A percentile compares a stretch with the other conserved stretches of the same genome.
These are phyloP conservation scores for Stygiomarasmius scandens DNA, from an alignment of 1,284 basidiomycete genomes.

Conservation along the genomic window DNA sequence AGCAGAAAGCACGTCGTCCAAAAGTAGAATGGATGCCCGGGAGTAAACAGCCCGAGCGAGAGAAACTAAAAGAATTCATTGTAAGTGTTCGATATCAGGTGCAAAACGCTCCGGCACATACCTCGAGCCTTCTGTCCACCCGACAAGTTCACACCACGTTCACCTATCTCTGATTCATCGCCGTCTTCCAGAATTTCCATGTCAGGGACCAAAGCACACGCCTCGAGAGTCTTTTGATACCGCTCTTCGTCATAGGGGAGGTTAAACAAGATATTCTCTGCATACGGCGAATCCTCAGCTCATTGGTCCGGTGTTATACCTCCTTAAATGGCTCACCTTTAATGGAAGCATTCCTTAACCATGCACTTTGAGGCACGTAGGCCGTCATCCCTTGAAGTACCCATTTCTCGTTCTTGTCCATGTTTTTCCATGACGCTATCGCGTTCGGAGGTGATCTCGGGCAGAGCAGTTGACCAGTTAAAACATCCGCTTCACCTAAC, in stretches of 20 bases:
- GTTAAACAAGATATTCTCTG: conserved; percentile 92
- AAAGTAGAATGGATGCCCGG: conserved; percentile 79
- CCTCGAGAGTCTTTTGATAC: conserved; percentile 77
- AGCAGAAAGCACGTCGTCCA: conserved; percentile 88
- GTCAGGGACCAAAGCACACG: conserved; percentile 64
- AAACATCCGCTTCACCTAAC: conserved; percentile 88
- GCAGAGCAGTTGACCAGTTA: conserved; percentile 79
- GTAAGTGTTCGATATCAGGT: neutral
- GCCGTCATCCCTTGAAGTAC: conserved; percentile 78
- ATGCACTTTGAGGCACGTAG: conserved; percentile 90
- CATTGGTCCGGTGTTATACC: neutral
- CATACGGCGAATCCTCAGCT: neutral
- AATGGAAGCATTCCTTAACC: conserved; percentile 92
- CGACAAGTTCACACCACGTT: conserved; percentile 81
- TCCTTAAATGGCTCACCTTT: conserved; percentile 52
- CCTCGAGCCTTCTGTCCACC: conserved; percentile 96
- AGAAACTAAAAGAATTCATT: conserved; percentile 68
- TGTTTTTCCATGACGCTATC: conserved; percentile 59
- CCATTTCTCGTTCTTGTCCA: conserved; percentile 65
- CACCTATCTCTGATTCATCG: conserved; percentile 90
- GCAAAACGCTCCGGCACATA: conserved; percentile 28
- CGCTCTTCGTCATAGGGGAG: conserved; percentile 79
- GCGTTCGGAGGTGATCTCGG: conserved; percentile 84
- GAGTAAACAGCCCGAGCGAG: conserved; percentile 95
- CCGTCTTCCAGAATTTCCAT: conserved; percentile 93